phyloP scores from a whole-genome alignment of 257 asterid genomes.

The Salvia splendens region DNA sequence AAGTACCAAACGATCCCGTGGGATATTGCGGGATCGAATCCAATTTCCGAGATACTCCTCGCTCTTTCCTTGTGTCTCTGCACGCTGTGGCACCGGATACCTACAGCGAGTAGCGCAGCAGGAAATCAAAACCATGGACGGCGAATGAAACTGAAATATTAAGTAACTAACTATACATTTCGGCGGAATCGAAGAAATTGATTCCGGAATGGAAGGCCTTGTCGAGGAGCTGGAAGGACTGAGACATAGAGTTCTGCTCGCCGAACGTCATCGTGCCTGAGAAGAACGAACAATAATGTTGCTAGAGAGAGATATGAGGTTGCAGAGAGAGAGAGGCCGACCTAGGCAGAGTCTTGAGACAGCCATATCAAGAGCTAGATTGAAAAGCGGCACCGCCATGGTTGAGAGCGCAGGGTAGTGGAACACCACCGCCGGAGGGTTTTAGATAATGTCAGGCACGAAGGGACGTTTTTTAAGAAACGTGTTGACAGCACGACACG shows the following conservation, averaged over 20 bases:
- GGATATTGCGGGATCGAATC: slow-evolving; percentile 52
- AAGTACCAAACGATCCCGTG: slow-evolving; percentile 60
- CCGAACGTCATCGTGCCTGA: slow-evolving; percentile 89
- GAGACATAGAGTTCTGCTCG: slow-evolving; percentile 64
- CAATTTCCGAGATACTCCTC: slow-evolving; percentile 76
- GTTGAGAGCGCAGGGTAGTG: neutral
- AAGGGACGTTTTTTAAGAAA: too few species aligned
- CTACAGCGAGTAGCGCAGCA: slow-evolving; percentile 32
- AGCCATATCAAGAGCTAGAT: slow-evolving; percentile 60
- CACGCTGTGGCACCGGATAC: slow-evolving; percentile 92
- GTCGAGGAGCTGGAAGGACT: slow-evolving; percentile 74
- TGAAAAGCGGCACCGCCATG: slow-evolving; percentile 77
- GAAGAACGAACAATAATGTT: slow-evolving; percentile 8
- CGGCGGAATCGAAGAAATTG: slow-evolving; percentile 85
- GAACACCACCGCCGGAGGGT: neutral
- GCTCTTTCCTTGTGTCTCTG: slow-evolving; percentile 80
- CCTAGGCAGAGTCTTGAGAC: slow-evolving; percentile 84
- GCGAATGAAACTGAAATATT: neutral
- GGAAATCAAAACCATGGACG: neutral
- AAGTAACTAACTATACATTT: slow-evolving; percentile 49
- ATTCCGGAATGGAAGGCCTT: slow-evolving; percentile 76
- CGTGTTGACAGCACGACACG: too few species aligned
- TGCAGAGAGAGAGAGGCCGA: slow-evolving; percentile 12
- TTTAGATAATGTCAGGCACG: neutral
- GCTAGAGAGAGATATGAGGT: neutral